These are phyloP conservation scores for Macadamia integrifolia DNA, from an alignment of 164 flowering plant species.

Conservation along the genomic window DNA sequence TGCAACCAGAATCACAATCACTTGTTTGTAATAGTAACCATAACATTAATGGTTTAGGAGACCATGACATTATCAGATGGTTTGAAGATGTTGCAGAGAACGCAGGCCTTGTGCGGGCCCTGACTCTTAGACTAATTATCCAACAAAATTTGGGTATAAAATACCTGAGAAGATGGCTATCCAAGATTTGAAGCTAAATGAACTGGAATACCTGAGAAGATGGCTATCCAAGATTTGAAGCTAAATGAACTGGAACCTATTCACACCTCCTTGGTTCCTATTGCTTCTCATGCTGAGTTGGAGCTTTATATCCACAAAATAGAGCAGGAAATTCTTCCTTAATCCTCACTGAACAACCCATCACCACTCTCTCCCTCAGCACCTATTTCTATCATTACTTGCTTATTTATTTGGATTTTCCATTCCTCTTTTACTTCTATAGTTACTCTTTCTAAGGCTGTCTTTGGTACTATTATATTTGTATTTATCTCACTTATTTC, in stretches of 20 bases:
- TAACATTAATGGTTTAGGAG: constrained; percentile 10
- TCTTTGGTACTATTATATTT: too few species aligned
- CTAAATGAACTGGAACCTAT: constrained; percentile 39
- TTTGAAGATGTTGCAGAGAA: constrained; percentile 51
- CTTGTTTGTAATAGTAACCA: neutral
- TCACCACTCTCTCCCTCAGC: constrained; percentile 71
- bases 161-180: constrained; percentile 63
- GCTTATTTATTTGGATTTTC: neutral
- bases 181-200: too few species aligned
- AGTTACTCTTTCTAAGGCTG: too few species aligned
- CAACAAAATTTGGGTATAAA: constrained; percentile 51
- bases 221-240: constrained; percentile 43
- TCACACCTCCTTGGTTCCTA: constrained; percentile 58
- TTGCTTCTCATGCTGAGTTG: constrained; percentile 61
- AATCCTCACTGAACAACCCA: constrained; percentile 62
- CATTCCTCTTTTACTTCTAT: neutral
- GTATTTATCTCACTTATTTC: too few species aligned
- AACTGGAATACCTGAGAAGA: too few species aligned
- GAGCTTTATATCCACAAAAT: constrained; percentile 74
- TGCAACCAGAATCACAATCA: neutral
- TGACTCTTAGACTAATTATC: constrained; percentile 58
- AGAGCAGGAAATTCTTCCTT: constrained; percentile 60
- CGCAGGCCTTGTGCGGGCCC: constrained; percentile 45
- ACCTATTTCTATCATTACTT: neutral
- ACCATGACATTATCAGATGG: constrained; percentile 45